Evolutionary conservation across 1,139 yeast genomes (phyloP).

Genomic region (Citeromyces hawaiiensis): DNA sequence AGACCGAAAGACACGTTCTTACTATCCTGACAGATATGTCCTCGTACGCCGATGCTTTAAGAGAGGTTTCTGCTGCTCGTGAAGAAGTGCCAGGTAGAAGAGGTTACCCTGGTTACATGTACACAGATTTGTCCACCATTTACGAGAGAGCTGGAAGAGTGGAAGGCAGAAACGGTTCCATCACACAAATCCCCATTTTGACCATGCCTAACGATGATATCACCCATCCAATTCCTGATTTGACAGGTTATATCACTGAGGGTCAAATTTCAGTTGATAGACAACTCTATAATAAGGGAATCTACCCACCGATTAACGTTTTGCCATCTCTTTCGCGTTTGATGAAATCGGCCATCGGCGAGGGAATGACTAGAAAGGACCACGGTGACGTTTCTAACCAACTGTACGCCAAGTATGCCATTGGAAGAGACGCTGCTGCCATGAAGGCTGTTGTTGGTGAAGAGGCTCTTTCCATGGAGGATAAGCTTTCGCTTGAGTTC

Average conservation of each 20-base stretch:
- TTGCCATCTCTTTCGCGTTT: slow-evolving; percentile 94
- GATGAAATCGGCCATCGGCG: slow-evolving; percentile 99
- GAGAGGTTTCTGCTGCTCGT: slow-evolving; percentile 99
- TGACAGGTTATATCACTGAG: slow-evolving; percentile 98
- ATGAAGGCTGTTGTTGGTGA: slow-evolving; percentile 99
- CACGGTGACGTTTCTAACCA: slow-evolving; percentile 99
- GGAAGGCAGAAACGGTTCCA: slow-evolving; percentile 98
- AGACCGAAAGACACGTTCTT: slow-evolving; percentile 97
- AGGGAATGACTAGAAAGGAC: slow-evolving; percentile 98
- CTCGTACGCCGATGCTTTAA: slow-evolving; percentile 96
- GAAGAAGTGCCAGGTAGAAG: slow-evolving; percentile 99
- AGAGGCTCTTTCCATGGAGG: slow-evolving; percentile 96
- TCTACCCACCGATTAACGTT: slow-evolving; percentile 97
- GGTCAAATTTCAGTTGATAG: slow-evolving; percentile 98
- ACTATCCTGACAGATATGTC: slow-evolving; percentile 98
- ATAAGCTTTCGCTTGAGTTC: slow-evolving; percentile 91
- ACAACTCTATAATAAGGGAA: slow-evolving; percentile 89
- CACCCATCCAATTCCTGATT: slow-evolving; percentile 99
- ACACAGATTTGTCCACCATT: slow-evolving; percentile 96
- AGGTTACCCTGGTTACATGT: slow-evolving; percentile 99
- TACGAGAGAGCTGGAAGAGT: slow-evolving; percentile 99
- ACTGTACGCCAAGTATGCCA: slow-evolving; percentile 96
- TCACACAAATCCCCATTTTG: slow-evolving; percentile 95
- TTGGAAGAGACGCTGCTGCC: slow-evolving; percentile 99
- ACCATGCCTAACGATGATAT: slow-evolving; percentile 99